A percentile compares a stretch with the other conserved stretches of the same genome.
phyloP scores from a whole-genome alignment of 2,329 filamentous ascomycete species.

The Fusarium sulawesiense region DNA sequence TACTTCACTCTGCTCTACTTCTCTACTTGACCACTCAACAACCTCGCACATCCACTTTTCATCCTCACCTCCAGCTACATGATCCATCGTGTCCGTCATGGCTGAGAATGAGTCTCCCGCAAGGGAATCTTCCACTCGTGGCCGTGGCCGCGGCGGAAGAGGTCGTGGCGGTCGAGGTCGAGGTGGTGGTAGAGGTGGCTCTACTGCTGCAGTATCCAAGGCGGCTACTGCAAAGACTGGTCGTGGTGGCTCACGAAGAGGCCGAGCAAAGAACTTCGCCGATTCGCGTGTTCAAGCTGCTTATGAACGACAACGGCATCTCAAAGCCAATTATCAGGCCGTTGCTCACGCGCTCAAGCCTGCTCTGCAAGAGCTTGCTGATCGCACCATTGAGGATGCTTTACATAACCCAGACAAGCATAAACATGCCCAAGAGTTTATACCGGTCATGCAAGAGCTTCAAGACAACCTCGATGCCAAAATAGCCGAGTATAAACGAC shows the following conservation, averaged over 20 bases:
- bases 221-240: slow-evolving; percentile 52
- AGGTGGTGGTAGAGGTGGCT: slow-evolving; percentile 48
- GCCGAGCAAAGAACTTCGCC: slow-evolving; percentile 67
- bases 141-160: slow-evolving; percentile 51
- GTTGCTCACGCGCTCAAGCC: slow-evolving; percentile 73
- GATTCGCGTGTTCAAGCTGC: slow-evolving; percentile 66
- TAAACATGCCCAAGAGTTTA: slow-evolving; percentile 65
- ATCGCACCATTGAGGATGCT: slow-evolving; percentile 68
- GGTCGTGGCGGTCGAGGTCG: slow-evolving; percentile 48
- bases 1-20: slow-evolving; percentile 2
- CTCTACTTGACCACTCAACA: too few species aligned
- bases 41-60: slow-evolving; percentile 11
- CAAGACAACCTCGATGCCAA: slow-evolving; percentile 48
- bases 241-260: slow-evolving; percentile 56
- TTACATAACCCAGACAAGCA: slow-evolving; percentile 65
- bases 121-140: slow-evolving; percentile 52
- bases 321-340: slow-evolving; percentile 73
- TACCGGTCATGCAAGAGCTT: slow-evolving; percentile 63
- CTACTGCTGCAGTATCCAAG: slow-evolving; percentile 50
- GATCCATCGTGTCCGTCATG: slow-evolving; percentile 50
- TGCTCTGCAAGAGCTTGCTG: slow-evolving; percentile 72
- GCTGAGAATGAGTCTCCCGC: slow-evolving; percentile 54
- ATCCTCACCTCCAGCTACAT: slow-evolving; percentile 45
- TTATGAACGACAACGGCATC: slow-evolving; percentile 72
- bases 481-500: slow-evolving; percentile 48